phyloP scores from a whole-genome alignment of 2,329 filamentous ascomycete species.

The Monilinia polystroma region DNA sequence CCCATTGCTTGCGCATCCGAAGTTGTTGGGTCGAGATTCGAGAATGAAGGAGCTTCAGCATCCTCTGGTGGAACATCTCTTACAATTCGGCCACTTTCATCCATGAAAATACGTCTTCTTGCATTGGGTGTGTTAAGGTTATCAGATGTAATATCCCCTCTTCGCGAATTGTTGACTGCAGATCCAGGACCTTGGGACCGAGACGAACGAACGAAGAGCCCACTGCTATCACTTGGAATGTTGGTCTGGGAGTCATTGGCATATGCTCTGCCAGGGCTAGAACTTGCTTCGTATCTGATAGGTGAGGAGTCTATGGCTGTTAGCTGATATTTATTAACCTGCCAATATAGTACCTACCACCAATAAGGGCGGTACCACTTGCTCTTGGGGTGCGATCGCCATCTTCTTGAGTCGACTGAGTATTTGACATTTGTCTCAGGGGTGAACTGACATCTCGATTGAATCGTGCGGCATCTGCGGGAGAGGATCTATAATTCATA shows the following conservation, averaged over 20 bases:
- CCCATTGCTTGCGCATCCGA: constrained; percentile 89
- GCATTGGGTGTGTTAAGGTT: constrained; percentile 55
- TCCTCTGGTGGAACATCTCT: constrained; percentile 51
- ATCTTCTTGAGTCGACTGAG: constrained; percentile 53
- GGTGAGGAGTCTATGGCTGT: constrained; percentile 77
- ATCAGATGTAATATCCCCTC: constrained; percentile 87
- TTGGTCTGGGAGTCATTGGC: constrained; percentile 61
- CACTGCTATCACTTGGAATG: constrained; percentile 79
- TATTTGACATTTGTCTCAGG: constrained; percentile 57
- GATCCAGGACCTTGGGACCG: constrained; percentile 52
- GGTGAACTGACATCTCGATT: constrained; percentile 55
- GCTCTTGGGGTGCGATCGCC: constrained; percentile 72
- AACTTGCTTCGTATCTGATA: constrained; percentile 86
- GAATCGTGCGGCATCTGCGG: constrained; percentile 44
- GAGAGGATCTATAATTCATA: constrained; percentile 70
- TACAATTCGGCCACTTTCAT: constrained; percentile 58
- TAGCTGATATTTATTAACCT: constrained; percentile 16
- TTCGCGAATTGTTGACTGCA: constrained; percentile 58
- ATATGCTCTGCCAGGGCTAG: constrained; percentile 68
- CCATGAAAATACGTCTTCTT: constrained; percentile 54
- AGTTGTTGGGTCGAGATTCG: constrained; percentile 72
- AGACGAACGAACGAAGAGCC: constrained; percentile 74
- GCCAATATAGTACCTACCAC: constrained; percentile 53
- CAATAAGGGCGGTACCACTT: constrained; percentile 51
- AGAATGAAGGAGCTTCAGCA: constrained; percentile 61